These are phyloP conservation scores for Hygrophila difformis DNA, from an alignment of 257 asterid species.

Conservation along the genomic window DNA sequence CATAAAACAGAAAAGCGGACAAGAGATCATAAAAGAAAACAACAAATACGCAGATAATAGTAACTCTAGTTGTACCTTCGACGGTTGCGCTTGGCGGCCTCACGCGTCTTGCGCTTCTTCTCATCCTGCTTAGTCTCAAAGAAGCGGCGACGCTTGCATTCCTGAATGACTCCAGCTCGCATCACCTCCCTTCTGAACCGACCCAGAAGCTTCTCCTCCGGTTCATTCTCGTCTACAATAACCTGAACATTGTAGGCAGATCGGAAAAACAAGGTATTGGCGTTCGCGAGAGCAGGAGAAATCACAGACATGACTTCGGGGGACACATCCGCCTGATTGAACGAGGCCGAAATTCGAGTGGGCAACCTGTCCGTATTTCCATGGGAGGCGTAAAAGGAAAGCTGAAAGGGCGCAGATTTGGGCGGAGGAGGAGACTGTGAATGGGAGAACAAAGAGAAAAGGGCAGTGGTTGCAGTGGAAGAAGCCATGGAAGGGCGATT, in stretches of 20 bases:
- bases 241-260: conserved; percentile 77
- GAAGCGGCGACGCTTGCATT: conserved; percentile 65
- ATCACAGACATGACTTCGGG: conserved; percentile 39
- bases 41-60: neutral
- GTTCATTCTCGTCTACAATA: conserved; percentile 73
- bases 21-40: too few relatives aligned
- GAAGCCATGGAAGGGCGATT: conserved; percentile 16
- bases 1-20: too few relatives aligned
- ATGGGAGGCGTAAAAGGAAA: conserved; percentile 16
- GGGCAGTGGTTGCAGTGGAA: conserved; percentile 42
- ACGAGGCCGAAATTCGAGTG: conserved; percentile 19
- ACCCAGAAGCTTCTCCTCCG: conserved; percentile 72
- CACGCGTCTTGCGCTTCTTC: conserved; percentile 73
- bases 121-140: conserved; percentile 78
- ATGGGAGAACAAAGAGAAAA: conserved; percentile 52
- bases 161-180: conserved; percentile 87
- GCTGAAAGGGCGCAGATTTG: conserved; percentile 27
- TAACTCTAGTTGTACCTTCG: conserved; percentile 59
- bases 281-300: conserved; percentile 53
- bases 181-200: conserved; percentile 89
- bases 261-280: conserved; percentile 53
- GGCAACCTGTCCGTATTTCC: conserved; percentile 13
- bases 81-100: conserved; percentile 85
- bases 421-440: conserved; percentile 27
- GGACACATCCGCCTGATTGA: conserved; percentile 13